Evolutionary conservation across 371 early-diverging fungal species (phyloP).

Genomic region (Phascolomyces articulosus): DNA sequence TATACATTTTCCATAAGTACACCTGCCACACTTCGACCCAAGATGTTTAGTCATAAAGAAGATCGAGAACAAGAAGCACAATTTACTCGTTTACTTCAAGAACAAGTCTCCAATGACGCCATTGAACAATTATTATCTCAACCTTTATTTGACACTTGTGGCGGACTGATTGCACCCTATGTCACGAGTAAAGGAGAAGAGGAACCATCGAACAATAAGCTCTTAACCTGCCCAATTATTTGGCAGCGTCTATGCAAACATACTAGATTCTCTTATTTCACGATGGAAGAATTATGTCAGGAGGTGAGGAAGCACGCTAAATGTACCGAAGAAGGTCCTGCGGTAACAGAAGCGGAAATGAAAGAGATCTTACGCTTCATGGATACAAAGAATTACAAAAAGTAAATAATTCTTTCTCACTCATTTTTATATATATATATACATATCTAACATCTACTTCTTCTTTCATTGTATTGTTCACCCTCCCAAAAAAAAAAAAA

Average conservation of each 20-base stretch:
- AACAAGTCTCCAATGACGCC: constrained; percentile 30
- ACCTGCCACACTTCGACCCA: constrained; percentile 33
- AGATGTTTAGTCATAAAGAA: neutral
- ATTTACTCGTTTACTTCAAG: constrained; percentile 28
- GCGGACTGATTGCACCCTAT: constrained; percentile 27
- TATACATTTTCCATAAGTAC: constrained; percentile 47
- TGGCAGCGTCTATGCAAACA: constrained; percentile 58
- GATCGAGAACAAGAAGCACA: constrained; percentile 22
- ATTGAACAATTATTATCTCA: constrained; percentile 38
- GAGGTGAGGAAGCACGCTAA: constrained; percentile 54
- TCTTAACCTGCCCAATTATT: constrained; percentile 43
- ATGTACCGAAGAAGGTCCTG: constrained; percentile 57
- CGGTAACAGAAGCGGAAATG: constrained; percentile 46
- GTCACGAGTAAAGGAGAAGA: constrained; percentile 12
- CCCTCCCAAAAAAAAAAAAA: too few species aligned
- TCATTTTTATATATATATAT: neutral
- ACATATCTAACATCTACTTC: too few species aligned
- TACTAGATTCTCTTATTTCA: constrained; percentile 47
- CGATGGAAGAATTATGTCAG: constrained; percentile 40
- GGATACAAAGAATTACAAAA: constrained; percentile 15
- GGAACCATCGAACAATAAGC: constrained; percentile 3
- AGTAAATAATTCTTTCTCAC: too few species aligned
- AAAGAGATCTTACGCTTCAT: constrained; percentile 21
- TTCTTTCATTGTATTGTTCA: too few species aligned
- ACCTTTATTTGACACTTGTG: constrained; percentile 44